A percentile compares a stretch with the other conserved stretches of the same genome.
These are phyloP conservation scores for Hygrocybe coccinea DNA, from an alignment of 768 basidiomycete genomes.

Conservation along the genomic window DNA sequence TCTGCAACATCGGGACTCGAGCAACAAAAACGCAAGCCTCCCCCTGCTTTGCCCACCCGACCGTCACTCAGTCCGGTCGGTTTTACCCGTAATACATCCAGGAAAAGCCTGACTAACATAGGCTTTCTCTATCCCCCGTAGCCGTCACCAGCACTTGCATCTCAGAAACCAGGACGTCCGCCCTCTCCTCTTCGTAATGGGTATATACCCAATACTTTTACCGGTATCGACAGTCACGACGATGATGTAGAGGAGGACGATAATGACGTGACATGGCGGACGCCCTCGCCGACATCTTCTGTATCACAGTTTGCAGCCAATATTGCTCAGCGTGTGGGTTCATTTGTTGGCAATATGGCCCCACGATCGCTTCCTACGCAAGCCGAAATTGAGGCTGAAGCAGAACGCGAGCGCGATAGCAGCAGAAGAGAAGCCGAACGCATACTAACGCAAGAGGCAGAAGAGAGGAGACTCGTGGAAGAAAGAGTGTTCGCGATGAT, in stretches of 20 bases:
- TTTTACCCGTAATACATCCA: neutral
- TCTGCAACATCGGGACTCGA: constrained; percentile 11
- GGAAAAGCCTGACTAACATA: neutral
- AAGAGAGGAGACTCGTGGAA: constrained; percentile 63
- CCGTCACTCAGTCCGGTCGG: neutral
- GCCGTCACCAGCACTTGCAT: neutral
- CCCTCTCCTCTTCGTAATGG: constrained; percentile 71
- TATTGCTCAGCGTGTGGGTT: constrained; percentile 70
- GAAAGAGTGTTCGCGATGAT: constrained; percentile 76
- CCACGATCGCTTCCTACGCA: constrained; percentile 54
- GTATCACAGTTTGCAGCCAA: constrained; percentile 69
- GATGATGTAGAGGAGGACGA: constrained; percentile 37
- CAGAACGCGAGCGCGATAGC: constrained; percentile 68
- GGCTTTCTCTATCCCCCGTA: neutral
- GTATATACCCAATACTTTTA: constrained; percentile 51
- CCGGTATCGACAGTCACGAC: constrained; percentile 42
- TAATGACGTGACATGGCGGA: constrained; percentile 41
- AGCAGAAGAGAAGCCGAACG: constrained; percentile 74
- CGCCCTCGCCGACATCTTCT: constrained; percentile 64
- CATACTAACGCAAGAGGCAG: constrained; percentile 67
- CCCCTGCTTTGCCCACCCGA: constrained; percentile 20
- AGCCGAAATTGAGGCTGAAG: constrained; percentile 78
- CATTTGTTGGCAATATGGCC: constrained; percentile 53
- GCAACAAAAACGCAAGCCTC: constrained; percentile 32
- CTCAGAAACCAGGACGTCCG: constrained; percentile 44